Evolutionary conservation across 1,284 basidiomycete species (phyloP).

Genomic region (Athelia sp.): DNA sequence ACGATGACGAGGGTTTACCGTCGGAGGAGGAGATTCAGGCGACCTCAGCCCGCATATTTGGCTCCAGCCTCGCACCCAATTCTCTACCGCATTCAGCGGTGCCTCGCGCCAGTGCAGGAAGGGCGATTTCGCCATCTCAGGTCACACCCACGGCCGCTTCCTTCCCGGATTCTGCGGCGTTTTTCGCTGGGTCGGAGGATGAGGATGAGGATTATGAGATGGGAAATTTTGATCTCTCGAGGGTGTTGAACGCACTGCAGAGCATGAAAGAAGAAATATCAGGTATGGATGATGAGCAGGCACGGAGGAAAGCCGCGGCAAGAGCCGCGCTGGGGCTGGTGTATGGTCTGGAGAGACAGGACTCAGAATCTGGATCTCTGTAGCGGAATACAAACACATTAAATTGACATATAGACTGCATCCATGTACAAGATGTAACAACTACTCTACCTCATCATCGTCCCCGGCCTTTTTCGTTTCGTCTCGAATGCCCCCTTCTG

Average conservation of each 20-base stretch:
- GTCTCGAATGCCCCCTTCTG: slow-evolving; percentile 70
- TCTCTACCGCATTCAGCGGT: slow-evolving; percentile 2
- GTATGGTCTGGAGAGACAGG: slow-evolving; percentile 49
- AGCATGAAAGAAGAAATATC: slow-evolving; percentile 72
- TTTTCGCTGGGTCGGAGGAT: slow-evolving; percentile 4
- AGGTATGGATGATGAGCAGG: slow-evolving; percentile 56
- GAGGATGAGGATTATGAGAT: slow-evolving; percentile 33
- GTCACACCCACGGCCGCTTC: slow-evolving; percentile 1
- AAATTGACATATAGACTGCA: neutral
- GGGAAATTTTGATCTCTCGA: slow-evolving; percentile 56
- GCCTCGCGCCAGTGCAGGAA: slow-evolving; percentile 4
- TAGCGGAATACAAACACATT: neutral
- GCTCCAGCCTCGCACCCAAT: slow-evolving; percentile 15
- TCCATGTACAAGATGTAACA: neutral
- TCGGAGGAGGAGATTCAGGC: slow-evolving; percentile 46
- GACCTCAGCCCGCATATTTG: slow-evolving; percentile 54
- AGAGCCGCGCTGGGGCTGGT: slow-evolving; percentile 68
- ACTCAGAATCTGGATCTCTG: slow-evolving; percentile 5
- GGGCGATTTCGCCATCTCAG: slow-evolving; percentile 1
- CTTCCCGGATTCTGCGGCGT: neutral
- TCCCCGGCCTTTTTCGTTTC: slow-evolving; percentile 43
- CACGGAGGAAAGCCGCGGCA: slow-evolving; percentile 63
- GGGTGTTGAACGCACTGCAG: slow-evolving; percentile 58
- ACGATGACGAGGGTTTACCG: slow-evolving; percentile 41
- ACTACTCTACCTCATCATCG: slow-evolving; percentile 13